Evolutionary conservation across 2,329 filamentous ascomycete species (phyloP).

Genomic region (Aureobasidium sp.): DNA sequence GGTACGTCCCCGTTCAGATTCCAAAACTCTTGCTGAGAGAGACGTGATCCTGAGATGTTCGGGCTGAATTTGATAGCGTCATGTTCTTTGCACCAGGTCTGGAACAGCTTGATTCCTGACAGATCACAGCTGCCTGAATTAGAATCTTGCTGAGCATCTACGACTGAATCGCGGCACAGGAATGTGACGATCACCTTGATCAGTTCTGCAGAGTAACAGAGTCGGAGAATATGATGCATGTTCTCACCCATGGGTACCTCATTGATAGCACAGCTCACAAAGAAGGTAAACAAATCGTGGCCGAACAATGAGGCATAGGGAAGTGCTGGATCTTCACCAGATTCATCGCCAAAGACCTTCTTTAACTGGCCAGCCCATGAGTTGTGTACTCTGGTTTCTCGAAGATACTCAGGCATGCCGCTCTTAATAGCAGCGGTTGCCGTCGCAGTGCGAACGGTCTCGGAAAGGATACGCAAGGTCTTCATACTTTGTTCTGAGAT

Average conservation of each 20-base stretch:
- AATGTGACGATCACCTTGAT: conserved; percentile 62
- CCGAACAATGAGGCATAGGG: conserved; percentile 49
- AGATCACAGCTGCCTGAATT: conserved; percentile 9
- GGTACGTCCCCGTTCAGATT: not conserved
- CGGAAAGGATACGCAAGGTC: conserved; percentile 78
- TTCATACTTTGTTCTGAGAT: conserved; percentile 77
- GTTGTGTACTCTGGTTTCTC: conserved; percentile 5
- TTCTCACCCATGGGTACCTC: conserved; percentile 52
- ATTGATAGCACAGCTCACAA: conserved; percentile 59
- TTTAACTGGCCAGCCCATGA: conserved; percentile 1
- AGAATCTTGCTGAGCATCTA: not conserved
- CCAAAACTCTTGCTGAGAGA: not conserved
- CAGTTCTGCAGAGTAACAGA: conserved; percentile 88
- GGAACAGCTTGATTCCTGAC: not conserved
- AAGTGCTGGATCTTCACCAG: conserved; percentile 29
- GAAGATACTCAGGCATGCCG: not conserved
- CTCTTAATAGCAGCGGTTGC: not conserved
- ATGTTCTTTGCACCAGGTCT: not conserved
- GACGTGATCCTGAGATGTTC: not conserved
- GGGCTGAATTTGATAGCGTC: not conserved
- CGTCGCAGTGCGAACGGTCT: conserved; percentile 46
- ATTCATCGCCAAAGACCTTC: conserved; percentile 11
- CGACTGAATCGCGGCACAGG: not conserved
- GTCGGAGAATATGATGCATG: conserved; percentile 66
- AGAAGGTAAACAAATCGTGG: conserved; percentile 68